Conservation (phyloP, 2,329 filamentous ascomycete genomes). For the Exophiala phaeomuriformis region DNA sequence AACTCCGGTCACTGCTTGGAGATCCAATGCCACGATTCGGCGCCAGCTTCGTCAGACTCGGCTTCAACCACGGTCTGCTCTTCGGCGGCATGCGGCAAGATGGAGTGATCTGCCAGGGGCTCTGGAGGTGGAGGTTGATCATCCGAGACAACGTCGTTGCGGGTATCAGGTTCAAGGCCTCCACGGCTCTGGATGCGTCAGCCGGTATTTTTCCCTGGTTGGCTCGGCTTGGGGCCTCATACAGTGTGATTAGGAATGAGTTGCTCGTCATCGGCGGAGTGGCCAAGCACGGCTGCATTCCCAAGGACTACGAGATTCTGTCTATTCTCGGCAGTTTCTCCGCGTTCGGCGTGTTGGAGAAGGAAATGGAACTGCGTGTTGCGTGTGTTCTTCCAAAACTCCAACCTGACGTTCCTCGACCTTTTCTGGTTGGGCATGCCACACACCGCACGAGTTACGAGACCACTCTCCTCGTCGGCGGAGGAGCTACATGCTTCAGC, state of each 20-base stretch:
- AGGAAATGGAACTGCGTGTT: constrained; percentile 26
- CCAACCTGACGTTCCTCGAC: constrained; percentile 42
- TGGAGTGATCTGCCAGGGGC: constrained; percentile 55
- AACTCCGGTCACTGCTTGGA: constrained; percentile 32
- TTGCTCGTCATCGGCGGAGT: constrained; percentile 50
- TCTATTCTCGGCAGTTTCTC: constrained; percentile 30
- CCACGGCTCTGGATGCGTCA: constrained; percentile 21
- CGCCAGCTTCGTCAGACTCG: constrained; percentile 41
- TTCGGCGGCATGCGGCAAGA: constrained; percentile 63
- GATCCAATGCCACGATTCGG: constrained; percentile 50
- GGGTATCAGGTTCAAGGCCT: constrained; percentile 23
- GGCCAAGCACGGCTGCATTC: constrained; percentile 32
- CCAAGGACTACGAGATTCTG: constrained; percentile 49
- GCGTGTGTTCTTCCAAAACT: constrained; percentile 28
- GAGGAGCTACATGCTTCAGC: constrained; percentile 81
- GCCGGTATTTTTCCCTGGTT: constrained; percentile 31
- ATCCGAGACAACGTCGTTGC: constrained; percentile 35
- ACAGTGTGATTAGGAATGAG: constrained; percentile 40
- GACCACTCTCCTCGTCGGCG: constrained; percentile 60
- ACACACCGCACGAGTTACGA: constrained; percentile 42
- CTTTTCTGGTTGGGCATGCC: constrained; percentile 65
- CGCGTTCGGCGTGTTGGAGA: constrained; percentile 23
- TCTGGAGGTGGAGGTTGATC: constrained; percentile 58
- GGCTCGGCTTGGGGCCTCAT: constrained; percentile 46
- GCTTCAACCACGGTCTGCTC: constrained; percentile 53